Evolutionary conservation across 75 land plant genomes (phyloP), one percentile per base, ranked within the genome.

Genomic region (Chamaecyparis obtusa): DNA sequence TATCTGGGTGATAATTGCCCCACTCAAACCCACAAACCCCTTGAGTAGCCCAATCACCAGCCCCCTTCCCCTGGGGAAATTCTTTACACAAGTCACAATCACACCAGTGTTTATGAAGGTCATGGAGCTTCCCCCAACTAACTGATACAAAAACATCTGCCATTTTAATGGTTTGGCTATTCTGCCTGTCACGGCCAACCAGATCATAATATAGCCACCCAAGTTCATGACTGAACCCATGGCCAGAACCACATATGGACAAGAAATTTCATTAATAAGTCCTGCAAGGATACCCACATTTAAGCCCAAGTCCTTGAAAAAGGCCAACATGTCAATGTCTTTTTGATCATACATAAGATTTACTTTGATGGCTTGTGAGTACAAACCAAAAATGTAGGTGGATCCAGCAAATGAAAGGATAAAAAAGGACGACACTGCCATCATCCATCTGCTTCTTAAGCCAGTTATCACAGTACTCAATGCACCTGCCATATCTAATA

Each of bases 141-240:
- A 84, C 19, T 89, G 90, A 84, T 51, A 91, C 51, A 86, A 3
- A 80, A 87, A 89, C 92, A 91, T 91, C 75, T 91, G 92, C 92
- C 92, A 91, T 15, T 48, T 56, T 15, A 78, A 9, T 17, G 89
- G 89, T 13, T 72, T 77, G 36, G 88, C 35, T 72, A 89, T 60
- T 13, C 78, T 83, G 44, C 55, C 83, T 3, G 91, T 89, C 48
- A 86, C 91, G 48, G 92, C 27, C 24, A 91, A 85, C 92, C 92
- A 91, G 41, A 91, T 60, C 92, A 91, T 89, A 46, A 74, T 35
- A 64, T 91, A 91, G 7, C 92, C 92, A 56, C 87, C 56, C 15
- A 81, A 32, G 33, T 54, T 80, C 84, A 86, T 49, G 51, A 35
- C 86, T 5, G 91, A 91, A 6, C 92, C 92, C 19, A 85, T 64